A percentile compares a stretch with the other conserved stretches of the same genome.
These are phyloP conservation scores for Nissolia schottii DNA, from an alignment of 306 rosid genomes.

Conservation along the genomic window DNA sequence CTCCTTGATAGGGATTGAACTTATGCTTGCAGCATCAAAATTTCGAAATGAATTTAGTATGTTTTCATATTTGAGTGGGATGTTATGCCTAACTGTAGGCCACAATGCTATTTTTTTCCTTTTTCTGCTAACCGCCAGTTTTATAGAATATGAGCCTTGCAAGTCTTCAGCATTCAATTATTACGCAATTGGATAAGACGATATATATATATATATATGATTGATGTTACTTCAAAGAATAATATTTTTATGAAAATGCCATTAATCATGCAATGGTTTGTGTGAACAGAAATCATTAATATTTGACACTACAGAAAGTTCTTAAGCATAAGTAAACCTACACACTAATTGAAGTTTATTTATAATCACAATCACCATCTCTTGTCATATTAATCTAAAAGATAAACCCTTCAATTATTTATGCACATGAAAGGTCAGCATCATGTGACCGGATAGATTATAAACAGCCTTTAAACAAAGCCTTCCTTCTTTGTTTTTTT, in stretches of 20 bases:
- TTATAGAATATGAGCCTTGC: constrained; percentile 2
- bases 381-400: background rate
- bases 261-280: background rate
- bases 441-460: background rate
- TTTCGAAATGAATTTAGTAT: background rate
- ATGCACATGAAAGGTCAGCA: background rate
- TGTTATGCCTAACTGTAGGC: background rate
- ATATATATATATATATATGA: no score
- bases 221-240: constrained; percentile 3
- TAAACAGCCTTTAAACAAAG: background rate
- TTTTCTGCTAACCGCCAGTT: background rate
- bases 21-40: background rate
- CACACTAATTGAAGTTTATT: background rate
- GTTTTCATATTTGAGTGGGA: background rate
- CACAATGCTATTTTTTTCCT: background rate
- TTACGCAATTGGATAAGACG: background rate
- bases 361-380: background rate
- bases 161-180: background rate
- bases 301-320: background rate
- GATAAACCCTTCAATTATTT: constrained; percentile 2
- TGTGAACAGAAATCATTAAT: background rate
- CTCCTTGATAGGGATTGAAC: background rate
- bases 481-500: background rate
- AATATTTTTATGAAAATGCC: background rate
- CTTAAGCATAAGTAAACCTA: background rate